Base-by-base conservation (phyloP, 768 basidiomycete species). In the Trametes cingulata region DNA sequence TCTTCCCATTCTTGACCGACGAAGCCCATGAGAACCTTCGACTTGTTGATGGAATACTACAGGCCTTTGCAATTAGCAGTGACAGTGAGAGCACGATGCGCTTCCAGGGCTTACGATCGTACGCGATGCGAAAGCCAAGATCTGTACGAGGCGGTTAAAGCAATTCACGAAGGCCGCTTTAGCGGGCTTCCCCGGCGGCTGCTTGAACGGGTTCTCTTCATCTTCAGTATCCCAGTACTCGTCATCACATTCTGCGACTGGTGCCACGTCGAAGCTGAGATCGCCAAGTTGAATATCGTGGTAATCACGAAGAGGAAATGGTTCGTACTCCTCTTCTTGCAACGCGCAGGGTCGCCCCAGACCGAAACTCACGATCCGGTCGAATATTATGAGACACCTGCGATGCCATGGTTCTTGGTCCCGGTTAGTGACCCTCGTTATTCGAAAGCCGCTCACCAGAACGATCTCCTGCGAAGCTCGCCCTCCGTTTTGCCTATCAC, bases 391-490 rank as follows among this genome's bases (percentile, higher is more conserved):
- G 8, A 83, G 72, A 2, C 77, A 75, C 82, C 83, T 83, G 47
- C 10, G 33, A 13, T 7, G 37, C 3, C 5, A 20, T 20, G 25
- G 14, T 3, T 40, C 39, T n/a, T n/a, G 14, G 39, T 40, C n/a
- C 39, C 14, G 0, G 14, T 12, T 24, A 5, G 25, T 3, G 6
- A 19, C n/a, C 14, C 4, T 54, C 2, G 14, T 6, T 29, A 5
- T 13, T 14, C 4, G 27, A 48, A n/a, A n/a, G 6, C 29, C 29
- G 27, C 52, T 29, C 78, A 82, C 89, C 88, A 91, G 68, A 92
- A 91, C 0, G 85, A 85, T 25, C 92, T 83, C 69, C 89, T 91
- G 83, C 87, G 90, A 14, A 89, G 75, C 63, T 93, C 90, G 37
- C 84, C 81, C 41, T 89, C 85, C 53, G 80, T 62, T 65, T 73